These are phyloP conservation scores for Tolypocladium amazonense DNA, from an alignment of 2,329 filamentous ascomycete species.

Conservation along the genomic window DNA sequence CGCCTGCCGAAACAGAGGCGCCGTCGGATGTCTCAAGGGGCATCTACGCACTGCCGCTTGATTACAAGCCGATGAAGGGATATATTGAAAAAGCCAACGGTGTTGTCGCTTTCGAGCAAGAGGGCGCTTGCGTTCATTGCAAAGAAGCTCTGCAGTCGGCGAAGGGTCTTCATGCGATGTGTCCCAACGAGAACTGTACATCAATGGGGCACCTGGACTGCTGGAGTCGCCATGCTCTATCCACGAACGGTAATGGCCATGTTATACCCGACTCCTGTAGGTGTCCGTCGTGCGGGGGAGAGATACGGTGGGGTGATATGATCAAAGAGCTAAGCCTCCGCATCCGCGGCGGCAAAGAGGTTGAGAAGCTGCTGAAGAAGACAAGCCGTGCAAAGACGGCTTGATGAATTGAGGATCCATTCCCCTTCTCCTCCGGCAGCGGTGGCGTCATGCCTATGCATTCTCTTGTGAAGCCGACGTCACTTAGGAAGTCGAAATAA, in stretches of 20 bases:
- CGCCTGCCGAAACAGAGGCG: conserved; percentile 6
- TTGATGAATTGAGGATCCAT: not conserved
- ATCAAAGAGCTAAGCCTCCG: conserved; percentile 75
- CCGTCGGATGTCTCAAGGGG: conserved; percentile 24
- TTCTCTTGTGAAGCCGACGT: not conserved
- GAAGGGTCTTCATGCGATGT: conserved; percentile 45
- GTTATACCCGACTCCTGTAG: conserved; percentile 57
- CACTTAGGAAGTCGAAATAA: not conserved
- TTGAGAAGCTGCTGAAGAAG: conserved; percentile 56
- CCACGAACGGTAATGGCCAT: conserved; percentile 20
- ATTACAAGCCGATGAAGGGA: conserved; percentile 40
- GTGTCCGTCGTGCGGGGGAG: conserved; percentile 59
- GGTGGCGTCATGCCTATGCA: not conserved
- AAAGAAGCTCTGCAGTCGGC: conserved; percentile 30
- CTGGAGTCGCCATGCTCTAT: conserved; percentile 44
- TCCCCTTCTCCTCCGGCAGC: not conserved
- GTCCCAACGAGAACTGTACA: conserved; percentile 41
- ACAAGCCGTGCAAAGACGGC: conserved; percentile 19
- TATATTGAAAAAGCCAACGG: conserved; percentile 46
- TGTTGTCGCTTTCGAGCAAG: conserved; percentile 43
- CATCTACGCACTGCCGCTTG: conserved; percentile 43
- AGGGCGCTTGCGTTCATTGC: conserved; percentile 46
- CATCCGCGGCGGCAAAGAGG: conserved; percentile 56
- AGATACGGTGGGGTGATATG: conserved; percentile 62
- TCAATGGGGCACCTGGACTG: conserved; percentile 50